These are phyloP conservation scores for Coemansia sp. DNA, from an alignment of 192 early-diverging fungal genomes.

Conservation along the genomic window DNA sequence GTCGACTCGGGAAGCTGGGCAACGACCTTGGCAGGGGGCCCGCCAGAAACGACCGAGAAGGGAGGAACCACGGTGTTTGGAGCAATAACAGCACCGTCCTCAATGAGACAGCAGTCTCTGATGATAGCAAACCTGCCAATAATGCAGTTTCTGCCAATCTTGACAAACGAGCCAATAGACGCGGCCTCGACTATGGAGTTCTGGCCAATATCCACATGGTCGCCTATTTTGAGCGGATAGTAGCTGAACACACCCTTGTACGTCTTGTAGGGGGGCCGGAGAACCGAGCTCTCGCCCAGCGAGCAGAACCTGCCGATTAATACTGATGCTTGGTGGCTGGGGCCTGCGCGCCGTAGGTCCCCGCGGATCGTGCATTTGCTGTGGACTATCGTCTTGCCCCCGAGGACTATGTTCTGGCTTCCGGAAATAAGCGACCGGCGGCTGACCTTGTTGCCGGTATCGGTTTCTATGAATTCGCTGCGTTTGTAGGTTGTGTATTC, in stretches of 20 bases:
- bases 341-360: slow-evolving; percentile 86
- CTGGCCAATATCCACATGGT: slow-evolving; percentile 87
- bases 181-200: slow-evolving; percentile 90
- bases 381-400: slow-evolving; percentile 97
- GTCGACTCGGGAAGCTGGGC: slow-evolving; percentile 89
- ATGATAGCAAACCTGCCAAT: slow-evolving; percentile 96
- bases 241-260: slow-evolving; percentile 92
- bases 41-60: slow-evolving; percentile 87
- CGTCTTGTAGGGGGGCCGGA: slow-evolving; percentile 93
- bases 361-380: slow-evolving; percentile 89
- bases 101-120: slow-evolving; percentile 89
- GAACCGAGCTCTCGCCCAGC: slow-evolving; percentile 70
- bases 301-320: slow-evolving; percentile 92
- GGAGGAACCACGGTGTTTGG: slow-evolving; percentile 90
- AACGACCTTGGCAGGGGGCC: slow-evolving; percentile 67
- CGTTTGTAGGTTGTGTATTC: slow-evolving; percentile 70
- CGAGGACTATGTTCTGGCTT: slow-evolving; percentile 93
- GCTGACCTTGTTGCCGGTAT: slow-evolving; percentile 96
- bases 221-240: slow-evolving; percentile 97
- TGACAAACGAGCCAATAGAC: slow-evolving; percentile 84
- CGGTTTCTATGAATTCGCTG: slow-evolving; percentile 95
- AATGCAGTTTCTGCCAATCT: slow-evolving; percentile 91
- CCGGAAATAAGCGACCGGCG: slow-evolving; percentile 92
- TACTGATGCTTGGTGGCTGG: slow-evolving; percentile 84
- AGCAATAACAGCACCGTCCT: slow-evolving; percentile 88